Conservation (phyloP, 2,329 filamentous ascomycete species). For the Didymella segeticola region DNA sequence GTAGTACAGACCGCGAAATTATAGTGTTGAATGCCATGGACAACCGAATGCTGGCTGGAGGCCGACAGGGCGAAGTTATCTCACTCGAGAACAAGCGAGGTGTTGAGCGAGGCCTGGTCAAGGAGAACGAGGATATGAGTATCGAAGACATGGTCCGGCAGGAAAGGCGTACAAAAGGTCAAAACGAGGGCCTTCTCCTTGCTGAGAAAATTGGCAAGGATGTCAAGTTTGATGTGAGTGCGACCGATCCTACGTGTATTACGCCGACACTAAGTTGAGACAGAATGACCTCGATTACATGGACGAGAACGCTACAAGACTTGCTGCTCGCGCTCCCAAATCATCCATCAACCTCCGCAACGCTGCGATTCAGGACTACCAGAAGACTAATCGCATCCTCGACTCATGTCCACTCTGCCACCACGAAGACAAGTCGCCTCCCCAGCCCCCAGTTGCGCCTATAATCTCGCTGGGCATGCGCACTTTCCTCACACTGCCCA, state of each 20-base stretch:
- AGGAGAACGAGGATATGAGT: conserved; percentile 93
- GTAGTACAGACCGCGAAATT: conserved; percentile 66
- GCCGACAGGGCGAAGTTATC: conserved; percentile 75
- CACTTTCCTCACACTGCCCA: conserved; percentile 86
- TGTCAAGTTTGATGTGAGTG: conserved; percentile 74
- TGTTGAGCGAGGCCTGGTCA: conserved; percentile 80
- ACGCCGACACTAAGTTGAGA: conserved; percentile 18
- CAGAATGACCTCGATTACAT: conserved; percentile 91
- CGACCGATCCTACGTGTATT: background rate
- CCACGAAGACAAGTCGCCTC: conserved; percentile 80
- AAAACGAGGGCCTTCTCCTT: conserved; percentile 79
- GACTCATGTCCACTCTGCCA: conserved; percentile 90
- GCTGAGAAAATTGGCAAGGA: conserved; percentile 96
- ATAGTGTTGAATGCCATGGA: conserved; percentile 89
- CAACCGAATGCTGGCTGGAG: conserved; percentile 85
- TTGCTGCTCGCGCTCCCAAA: conserved; percentile 86
- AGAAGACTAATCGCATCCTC: conserved; percentile 84
- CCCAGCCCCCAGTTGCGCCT: conserved; percentile 74
- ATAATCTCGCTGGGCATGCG: conserved; percentile 85
- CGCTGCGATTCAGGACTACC: conserved; percentile 84
- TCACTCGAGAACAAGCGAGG: conserved; percentile 80
- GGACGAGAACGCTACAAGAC: conserved; percentile 92
- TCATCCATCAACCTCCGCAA: conserved; percentile 88
- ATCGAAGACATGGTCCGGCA: conserved; percentile 98
- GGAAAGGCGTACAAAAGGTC: conserved; percentile 82